phyloP scores from a whole-genome alignment of 1,284 basidiomycete genomes.

The Takashimella koratensis region DNA sequence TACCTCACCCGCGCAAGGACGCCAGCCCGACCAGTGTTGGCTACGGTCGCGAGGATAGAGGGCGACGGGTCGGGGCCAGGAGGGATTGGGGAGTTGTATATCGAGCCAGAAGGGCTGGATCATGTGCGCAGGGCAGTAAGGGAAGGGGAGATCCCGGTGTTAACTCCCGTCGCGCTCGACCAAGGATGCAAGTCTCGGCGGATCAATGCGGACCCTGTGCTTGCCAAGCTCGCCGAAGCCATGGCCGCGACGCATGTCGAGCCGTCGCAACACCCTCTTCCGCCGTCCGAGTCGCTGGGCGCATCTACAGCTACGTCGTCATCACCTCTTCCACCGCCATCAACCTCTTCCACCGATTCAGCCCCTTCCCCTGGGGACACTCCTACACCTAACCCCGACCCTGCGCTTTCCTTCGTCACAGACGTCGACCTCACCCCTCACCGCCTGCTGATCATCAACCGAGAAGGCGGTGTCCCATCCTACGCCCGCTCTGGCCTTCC shows the following conservation, averaged over 20 bases:
- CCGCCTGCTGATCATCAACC: slow-evolving; percentile 95
- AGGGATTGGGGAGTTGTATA: slow-evolving; percentile 28
- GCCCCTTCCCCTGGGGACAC: slow-evolving; percentile 47
- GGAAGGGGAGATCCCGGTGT: slow-evolving; percentile 91
- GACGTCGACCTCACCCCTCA: slow-evolving; percentile 72
- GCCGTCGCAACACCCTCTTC: neutral
- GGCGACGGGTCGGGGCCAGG: neutral
- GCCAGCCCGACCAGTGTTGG: slow-evolving; percentile 78
- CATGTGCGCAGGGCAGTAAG: slow-evolving; percentile 82
- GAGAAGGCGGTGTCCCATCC: slow-evolving; percentile 94
- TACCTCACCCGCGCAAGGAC: slow-evolving; percentile 81
- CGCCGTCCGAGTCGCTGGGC: slow-evolving; percentile 12
- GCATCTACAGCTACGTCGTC: neutral
- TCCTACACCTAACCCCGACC: neutral
- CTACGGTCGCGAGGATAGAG: slow-evolving; percentile 70
- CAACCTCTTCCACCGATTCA: slow-evolving; percentile 12
- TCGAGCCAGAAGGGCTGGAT: slow-evolving; percentile 66
- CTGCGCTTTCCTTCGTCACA: no score
- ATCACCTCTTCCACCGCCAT: neutral
- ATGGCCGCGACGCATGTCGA: slow-evolving; percentile 57
- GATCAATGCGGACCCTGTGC: slow-evolving; percentile 83
- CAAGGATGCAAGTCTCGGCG: slow-evolving; percentile 82
- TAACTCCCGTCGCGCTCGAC: slow-evolving; percentile 90
- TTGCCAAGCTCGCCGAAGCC: slow-evolving; percentile 80
- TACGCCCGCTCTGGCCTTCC: slow-evolving; percentile 93